phyloP scores from a whole-genome alignment of 2,329 filamentous ascomycete genomes.

The Verticillium nubilum region DNA sequence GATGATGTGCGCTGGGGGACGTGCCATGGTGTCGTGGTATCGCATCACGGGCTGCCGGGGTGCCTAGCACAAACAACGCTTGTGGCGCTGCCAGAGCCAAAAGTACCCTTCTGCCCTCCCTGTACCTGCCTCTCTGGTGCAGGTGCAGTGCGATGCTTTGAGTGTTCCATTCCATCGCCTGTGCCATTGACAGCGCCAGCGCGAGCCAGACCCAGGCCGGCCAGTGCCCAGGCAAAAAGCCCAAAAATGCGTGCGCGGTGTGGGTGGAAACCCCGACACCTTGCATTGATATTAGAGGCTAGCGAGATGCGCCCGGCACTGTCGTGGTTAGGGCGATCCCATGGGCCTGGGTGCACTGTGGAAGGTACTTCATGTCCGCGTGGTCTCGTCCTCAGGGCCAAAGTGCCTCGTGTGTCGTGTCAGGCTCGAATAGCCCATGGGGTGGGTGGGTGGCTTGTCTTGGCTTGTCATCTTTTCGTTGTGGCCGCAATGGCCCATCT shows the following conservation, averaged over 20 bases:
- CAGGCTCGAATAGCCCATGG: neutral
- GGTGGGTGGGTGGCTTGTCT: neutral
- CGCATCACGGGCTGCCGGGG: neutral
- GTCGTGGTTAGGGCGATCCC: conserved; percentile 12
- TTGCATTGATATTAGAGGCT: conserved; percentile 1
- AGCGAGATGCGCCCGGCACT: conserved; percentile 13
- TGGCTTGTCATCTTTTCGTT: neutral
- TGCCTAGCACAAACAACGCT: neutral
- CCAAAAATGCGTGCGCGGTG: neutral
- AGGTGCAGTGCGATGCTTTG: neutral
- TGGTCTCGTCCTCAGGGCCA: neutral
- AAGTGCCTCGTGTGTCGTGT: neutral
- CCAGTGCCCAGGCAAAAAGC: conserved; percentile 6
- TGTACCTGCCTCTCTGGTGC: neutral
- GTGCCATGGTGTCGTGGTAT: neutral
- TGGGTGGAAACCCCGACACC: neutral
- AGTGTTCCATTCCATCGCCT: neutral
- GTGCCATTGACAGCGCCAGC: neutral
- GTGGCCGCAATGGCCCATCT: neutral
- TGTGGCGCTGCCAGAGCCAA: conserved; percentile 1
- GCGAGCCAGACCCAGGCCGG: neutral
- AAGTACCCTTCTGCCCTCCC: conserved; percentile 10
- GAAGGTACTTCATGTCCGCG: neutral
- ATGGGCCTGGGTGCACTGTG: conserved; percentile 12
- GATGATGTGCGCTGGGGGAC: neutral